Evolutionary conservation across 306 rosid species (phyloP).

Genomic region (Nissolia schottii): DNA sequence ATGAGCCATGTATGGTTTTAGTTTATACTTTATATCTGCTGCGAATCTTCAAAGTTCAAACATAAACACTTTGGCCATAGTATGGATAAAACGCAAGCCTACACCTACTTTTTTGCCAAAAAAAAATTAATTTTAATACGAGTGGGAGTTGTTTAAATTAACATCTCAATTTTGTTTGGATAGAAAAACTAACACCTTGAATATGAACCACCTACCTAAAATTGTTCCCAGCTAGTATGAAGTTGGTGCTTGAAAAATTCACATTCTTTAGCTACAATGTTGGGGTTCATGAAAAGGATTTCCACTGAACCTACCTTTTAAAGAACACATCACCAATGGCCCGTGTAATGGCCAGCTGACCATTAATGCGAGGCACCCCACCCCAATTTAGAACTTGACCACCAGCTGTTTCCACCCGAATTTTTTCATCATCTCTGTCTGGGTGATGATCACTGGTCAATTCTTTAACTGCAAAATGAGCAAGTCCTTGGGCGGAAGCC

Average conservation of each 20-base stretch:
- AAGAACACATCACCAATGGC: slow-evolving; percentile 82
- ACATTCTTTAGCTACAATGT: slow-evolving; percentile 1
- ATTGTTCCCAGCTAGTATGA: neutral
- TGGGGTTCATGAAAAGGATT: slow-evolving; percentile 24
- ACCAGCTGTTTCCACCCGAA: slow-evolving; percentile 90
- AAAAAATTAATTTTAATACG: slow-evolving; percentile 5
- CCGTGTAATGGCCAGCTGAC: slow-evolving; percentile 85
- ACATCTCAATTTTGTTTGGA: neutral
- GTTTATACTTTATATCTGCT: neutral
- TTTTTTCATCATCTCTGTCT: slow-evolving; percentile 83
- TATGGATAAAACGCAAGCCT: neutral
- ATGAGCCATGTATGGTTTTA: neutral
- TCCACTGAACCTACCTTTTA: slow-evolving; percentile 55
- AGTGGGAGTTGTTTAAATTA: neutral
- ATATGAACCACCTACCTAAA: slow-evolving; percentile 2
- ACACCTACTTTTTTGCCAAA: slow-evolving; percentile 10
- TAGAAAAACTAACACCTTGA: neutral
- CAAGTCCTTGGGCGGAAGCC: slow-evolving; percentile 51
- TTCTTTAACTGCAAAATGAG: slow-evolving; percentile 73
- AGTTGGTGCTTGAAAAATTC: neutral
- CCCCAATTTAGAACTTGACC: slow-evolving; percentile 85
- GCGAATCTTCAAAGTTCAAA: neutral
- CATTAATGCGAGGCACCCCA: slow-evolving; percentile 87
- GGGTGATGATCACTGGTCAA: slow-evolving; percentile 96
- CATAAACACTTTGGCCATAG: neutral